Evolutionary conservation across 805 yeast genomes (phyloP).

Genomic region (Hanseniaspora pseudoguilliermondii): DNA sequence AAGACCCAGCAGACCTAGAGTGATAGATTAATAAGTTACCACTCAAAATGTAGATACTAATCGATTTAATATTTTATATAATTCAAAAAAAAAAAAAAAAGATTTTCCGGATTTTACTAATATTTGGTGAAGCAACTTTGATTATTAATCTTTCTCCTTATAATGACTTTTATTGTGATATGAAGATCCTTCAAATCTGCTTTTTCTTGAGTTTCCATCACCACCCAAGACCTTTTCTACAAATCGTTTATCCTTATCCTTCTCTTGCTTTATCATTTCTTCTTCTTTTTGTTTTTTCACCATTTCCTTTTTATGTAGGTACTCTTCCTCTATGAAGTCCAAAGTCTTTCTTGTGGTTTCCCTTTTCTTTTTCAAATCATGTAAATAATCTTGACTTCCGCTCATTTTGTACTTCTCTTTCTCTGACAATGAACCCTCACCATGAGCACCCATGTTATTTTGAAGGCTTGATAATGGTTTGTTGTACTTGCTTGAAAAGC

Average conservation of each 20-base stretch:
- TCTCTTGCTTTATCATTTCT: slow-evolving; percentile 24
- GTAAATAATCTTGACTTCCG: background rate
- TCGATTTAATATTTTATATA: background rate
- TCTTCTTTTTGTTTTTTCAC: slow-evolving; percentile 34
- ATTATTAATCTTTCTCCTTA: background rate
- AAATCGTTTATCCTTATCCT: slow-evolving; percentile 31
- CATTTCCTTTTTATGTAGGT: slow-evolving; percentile 28
- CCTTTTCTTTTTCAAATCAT: slow-evolving; percentile 23
- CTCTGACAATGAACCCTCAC: background rate
- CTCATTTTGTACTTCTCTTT: background rate
- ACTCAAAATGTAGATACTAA: too few relatives aligned
- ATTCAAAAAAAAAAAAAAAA: background rate
- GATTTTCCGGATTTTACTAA: background rate
- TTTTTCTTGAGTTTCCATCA: background rate
- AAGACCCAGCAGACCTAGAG: background rate
- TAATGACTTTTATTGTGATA: background rate
- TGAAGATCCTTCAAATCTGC: background rate
- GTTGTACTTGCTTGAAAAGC: slow-evolving; percentile 81
- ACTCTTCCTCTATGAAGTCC: slow-evolving; percentile 31
- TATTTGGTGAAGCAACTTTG: background rate
- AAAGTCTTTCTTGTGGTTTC: slow-evolving; percentile 27
- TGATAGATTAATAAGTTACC: background rate
- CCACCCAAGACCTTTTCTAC: slow-evolving; percentile 12
- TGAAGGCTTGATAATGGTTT: slow-evolving; percentile 53
- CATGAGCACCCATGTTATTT: slow-evolving; percentile 20